Percentiles rank a stretch among this genome's conserved stretches.
Evolutionary conservation across 208 protist genomes (phyloP).

Genomic region (Porcisia hertigi): DNA sequence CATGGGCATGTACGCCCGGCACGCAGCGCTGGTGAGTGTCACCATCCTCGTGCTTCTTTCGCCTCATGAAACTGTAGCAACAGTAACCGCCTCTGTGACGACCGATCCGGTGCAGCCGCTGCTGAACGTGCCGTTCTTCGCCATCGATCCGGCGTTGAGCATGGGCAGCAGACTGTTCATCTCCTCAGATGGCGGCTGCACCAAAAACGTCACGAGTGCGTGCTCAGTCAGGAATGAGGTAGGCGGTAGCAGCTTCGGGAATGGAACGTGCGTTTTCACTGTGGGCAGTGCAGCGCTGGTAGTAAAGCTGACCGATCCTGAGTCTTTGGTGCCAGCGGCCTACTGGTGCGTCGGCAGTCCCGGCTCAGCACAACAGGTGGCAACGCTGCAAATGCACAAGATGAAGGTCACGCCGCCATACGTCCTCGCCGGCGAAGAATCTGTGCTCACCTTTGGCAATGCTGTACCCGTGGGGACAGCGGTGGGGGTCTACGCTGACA

Average conservation of each 20-base stretch:
- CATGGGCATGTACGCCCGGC: background rate
- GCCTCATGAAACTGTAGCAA: no score
- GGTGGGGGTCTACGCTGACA: background rate
- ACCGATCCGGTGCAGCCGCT: slow-evolving; percentile 8
- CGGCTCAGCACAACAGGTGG: background rate
- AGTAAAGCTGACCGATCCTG: background rate
- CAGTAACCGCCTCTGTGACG: background rate
- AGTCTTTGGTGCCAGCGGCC: background rate
- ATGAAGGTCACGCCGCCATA: slow-evolving; percentile 1
- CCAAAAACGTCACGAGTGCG: background rate
- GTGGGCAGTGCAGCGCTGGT: background rate
- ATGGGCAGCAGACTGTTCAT: background rate
- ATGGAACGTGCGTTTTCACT: slow-evolving; percentile 8
- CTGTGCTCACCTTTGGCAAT: background rate
- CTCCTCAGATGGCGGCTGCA: slow-evolving; percentile 4
- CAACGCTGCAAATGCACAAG: slow-evolving; percentile 11
- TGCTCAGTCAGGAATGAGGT: slow-evolving; percentile 3
- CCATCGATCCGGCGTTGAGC: background rate
- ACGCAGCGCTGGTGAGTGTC: background rate
- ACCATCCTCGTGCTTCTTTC: background rate
- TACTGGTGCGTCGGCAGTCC: slow-evolving; percentile 11
- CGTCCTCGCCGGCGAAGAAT: background rate
- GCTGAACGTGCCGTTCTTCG: slow-evolving; percentile 11
- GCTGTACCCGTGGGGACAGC: slow-evolving; percentile 1
- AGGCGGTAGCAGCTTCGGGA: slow-evolving; percentile 1